Conservation (phyloP, 2,329 filamentous ascomycete species). For the Tothia fuscella region DNA sequence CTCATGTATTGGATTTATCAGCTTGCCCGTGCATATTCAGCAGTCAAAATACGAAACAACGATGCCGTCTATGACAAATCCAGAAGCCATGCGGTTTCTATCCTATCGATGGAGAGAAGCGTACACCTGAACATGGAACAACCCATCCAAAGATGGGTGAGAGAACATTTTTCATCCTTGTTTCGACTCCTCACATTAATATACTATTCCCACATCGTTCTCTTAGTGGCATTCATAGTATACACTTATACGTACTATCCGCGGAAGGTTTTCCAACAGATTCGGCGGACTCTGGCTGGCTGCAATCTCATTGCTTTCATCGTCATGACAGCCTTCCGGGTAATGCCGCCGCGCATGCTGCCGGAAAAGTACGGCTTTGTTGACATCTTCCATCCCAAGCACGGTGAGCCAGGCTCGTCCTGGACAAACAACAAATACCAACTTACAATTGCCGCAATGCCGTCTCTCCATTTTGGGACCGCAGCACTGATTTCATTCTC, state of each 20-base stretch:
- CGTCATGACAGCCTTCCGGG: constrained; percentile 36
- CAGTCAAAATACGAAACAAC: constrained; percentile 29
- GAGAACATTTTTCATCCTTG: constrained; percentile 25
- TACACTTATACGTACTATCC: constrained; percentile 37
- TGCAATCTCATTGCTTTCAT: constrained; percentile 38
- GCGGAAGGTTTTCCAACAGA: constrained; percentile 26
- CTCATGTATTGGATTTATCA: constrained; percentile 28
- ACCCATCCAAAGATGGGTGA: constrained; percentile 28
- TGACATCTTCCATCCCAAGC: constrained; percentile 30
- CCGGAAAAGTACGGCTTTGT: constrained; percentile 35
- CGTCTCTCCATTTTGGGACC: constrained; percentile 36
- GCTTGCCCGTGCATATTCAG: constrained; percentile 32
- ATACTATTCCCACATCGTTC: constrained; percentile 36
- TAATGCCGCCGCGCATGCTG: constrained; percentile 38
- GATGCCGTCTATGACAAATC: constrained; percentile 28
- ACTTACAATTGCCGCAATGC: constrained; percentile 39
- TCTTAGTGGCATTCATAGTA: constrained; percentile 35
- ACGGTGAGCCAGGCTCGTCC: constrained; percentile 6
- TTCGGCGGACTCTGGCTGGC: constrained; percentile 37
- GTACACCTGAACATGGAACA: constrained; percentile 31
- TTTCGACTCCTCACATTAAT: constrained; percentile 31
- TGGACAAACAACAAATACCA: constrained; percentile 37
- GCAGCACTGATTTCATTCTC: constrained; percentile 26
- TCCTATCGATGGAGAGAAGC: constrained; percentile 27
- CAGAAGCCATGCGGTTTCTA: constrained; percentile 28